A percentile compares a stretch with the other conserved stretches of the same genome.
These are phyloP conservation scores for Chrysoporthe deuterocubensis DNA, from an alignment of 2,329 filamentous ascomycete genomes.

Conservation along the genomic window DNA sequence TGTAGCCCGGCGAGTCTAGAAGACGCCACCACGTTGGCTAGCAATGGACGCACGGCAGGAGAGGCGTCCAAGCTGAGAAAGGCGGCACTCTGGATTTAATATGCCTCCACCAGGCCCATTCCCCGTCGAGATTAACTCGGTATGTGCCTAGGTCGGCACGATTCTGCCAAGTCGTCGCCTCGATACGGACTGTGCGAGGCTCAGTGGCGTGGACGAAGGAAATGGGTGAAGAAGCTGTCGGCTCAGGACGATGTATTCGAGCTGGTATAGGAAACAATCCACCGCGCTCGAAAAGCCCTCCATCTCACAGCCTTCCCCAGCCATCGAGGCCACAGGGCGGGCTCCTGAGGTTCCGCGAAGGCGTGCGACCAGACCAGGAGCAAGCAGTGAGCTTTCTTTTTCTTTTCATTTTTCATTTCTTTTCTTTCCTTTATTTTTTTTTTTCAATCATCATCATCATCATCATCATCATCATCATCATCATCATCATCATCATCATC, in stretches of 20 bases:
- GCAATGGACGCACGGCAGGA: not conserved
- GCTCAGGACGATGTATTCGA: not conserved
- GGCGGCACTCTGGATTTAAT: not conserved
- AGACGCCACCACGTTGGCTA: constrained; percentile 5
- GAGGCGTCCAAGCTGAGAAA: constrained; percentile 3
- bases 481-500: too few relatives aligned
- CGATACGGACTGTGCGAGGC: not conserved
- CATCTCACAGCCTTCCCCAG: not conserved
- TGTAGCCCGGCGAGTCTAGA: constrained; percentile 1
- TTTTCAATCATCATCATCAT: too few relatives aligned
- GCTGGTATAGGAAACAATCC: not conserved
- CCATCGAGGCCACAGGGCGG: not conserved
- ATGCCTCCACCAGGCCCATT: not conserved
- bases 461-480: too few relatives aligned
- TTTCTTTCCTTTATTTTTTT: too few relatives aligned
- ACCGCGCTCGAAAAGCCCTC: not conserved
- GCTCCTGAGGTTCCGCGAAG: not conserved
- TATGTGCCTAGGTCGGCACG: not conserved
- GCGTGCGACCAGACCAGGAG: not conserved
- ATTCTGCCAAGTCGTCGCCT: not conserved
- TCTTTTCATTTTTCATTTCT: too few relatives aligned
- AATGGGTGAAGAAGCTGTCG: not conserved
- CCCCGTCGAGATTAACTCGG: too few relatives aligned
- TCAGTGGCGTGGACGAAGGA: not conserved
- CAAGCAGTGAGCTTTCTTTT: too few relatives aligned